Base-by-base conservation (phyloP, 345 rosid genomes). In the Viola odorata region DNA sequence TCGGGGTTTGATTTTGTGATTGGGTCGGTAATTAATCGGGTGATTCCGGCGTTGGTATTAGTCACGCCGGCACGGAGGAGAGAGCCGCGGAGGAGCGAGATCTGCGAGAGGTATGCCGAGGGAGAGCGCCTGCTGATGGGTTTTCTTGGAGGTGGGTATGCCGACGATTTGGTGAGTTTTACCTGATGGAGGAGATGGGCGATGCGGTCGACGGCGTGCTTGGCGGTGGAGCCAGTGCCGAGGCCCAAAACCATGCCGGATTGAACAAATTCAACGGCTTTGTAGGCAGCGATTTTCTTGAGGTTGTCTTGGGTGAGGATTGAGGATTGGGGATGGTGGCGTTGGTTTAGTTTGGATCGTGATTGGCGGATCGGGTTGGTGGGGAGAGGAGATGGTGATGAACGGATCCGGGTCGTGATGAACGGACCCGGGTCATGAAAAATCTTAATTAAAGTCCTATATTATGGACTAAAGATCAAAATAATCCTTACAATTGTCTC, bases 201-300 rank as follows among this genome's bases (percentile, higher is more conserved):
- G 69, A 89, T 89, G 3, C 96, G 85, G 61, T 82, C 89, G 16
- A 91, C 89, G 64, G 98, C 98, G 75, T 91, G 96, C 61, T 75
- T 82, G 50, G 98, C 96, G 5, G 98, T 91, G 62, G 98, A 91
- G 41, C 98, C 96, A 5, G 98, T 91, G 8, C 96, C 98, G 38
- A 91, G 91, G 39, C 94, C 98, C n/a, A 89, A 69, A 60, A 91
- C 96, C 98, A 91, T 91, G 17, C 98, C 96, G 39, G 98, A 91
- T 66, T 82, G 63, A 15, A 91, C 96, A 58, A 72, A 84, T 57
- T 89, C 96, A 3, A 91, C 96, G 32, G 96, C 98, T 56, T 82
- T 85, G 84, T 82, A 84, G 37, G 94, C 96, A 7, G 91, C 89
- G 56, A 83, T 81, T 53, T 73, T 79, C 73, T 89, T 86, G 42